A percentile compares a stretch with the other conserved stretches of the same genome.
These are phyloP conservation scores for Cordyceps javanica DNA, from an alignment of 2,329 filamentous ascomycete genomes.

Conservation along the genomic window DNA sequence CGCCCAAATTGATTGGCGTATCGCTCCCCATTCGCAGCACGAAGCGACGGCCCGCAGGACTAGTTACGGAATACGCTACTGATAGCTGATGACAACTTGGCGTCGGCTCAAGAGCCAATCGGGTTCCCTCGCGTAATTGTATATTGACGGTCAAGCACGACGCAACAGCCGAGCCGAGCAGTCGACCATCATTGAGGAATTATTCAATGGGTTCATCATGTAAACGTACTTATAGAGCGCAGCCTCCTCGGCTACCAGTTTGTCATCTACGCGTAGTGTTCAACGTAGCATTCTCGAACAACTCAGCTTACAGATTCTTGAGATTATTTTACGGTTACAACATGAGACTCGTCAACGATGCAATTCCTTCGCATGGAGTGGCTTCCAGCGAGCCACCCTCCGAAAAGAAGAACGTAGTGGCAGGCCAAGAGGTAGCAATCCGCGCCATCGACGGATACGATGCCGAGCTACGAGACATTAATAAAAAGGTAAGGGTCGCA, in stretches of 20 bases:
- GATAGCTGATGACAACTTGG: no score
- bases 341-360: background rate
- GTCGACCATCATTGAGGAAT: background rate
- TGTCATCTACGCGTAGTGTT: background rate
- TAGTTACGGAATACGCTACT: no score
- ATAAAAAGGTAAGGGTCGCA: slow-evolving; percentile 4
- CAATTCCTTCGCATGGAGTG: background rate
- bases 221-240: no score
- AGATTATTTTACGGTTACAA: background rate
- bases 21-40: no score
- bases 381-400: background rate
- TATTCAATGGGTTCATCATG: no score
- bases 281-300: background rate
- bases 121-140: background rate
- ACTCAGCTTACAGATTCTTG: background rate
- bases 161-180: background rate
- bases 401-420: background rate
- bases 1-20: no score
- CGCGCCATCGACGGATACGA: slow-evolving; percentile 3
- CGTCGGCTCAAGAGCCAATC: background rate
- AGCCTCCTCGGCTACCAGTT: background rate
- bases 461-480: slow-evolving; percentile 3
- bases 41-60: no score
- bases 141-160: background rate
- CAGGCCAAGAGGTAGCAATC: background rate